These are phyloP conservation scores for Suillus fuscotomentosus DNA, from an alignment of 768 basidiomycete species.

Conservation along the genomic window DNA sequence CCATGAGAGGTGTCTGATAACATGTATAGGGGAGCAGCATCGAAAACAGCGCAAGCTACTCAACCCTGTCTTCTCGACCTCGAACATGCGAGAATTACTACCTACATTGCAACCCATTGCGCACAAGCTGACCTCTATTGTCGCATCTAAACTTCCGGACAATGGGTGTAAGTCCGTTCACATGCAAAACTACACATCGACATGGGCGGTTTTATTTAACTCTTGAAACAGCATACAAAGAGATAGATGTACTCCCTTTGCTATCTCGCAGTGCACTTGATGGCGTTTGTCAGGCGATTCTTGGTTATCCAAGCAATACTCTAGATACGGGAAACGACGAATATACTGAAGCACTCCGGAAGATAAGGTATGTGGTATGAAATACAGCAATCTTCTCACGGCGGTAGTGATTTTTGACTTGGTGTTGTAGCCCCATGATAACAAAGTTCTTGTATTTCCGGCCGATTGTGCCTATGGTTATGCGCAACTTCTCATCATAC, in stretches of 20 bases:
- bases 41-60: slow-evolving; percentile 42
- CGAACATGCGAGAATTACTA: slow-evolving; percentile 38
- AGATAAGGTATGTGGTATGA: neutral
- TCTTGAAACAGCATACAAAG: slow-evolving; percentile 5
- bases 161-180: slow-evolving; percentile 2
- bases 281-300: slow-evolving; percentile 21
- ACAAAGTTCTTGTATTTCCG: neutral
- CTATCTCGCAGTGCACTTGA: slow-evolving; percentile 23
- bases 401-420: neutral
- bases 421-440: neutral
- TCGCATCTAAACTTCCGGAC: neutral
- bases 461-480: neutral
- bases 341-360: slow-evolving; percentile 4
- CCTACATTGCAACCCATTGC: slow-evolving; percentile 1
- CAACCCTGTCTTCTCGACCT: slow-evolving; percentile 42
- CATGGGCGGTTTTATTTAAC: slow-evolving; percentile 1
- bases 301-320: slow-evolving; percentile 19
- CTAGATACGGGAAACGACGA: slow-evolving; percentile 10
- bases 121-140: neutral
- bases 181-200: neutral
- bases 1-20: neutral
- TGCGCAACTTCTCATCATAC: slow-evolving; percentile 1
- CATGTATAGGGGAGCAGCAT: slow-evolving; percentile 38
- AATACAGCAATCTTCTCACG: neutral
- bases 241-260: slow-evolving; percentile 24